These are phyloP conservation scores for Erysimum pusillum DNA, from an alignment of 441 rosid species.

Conservation along the genomic window DNA sequence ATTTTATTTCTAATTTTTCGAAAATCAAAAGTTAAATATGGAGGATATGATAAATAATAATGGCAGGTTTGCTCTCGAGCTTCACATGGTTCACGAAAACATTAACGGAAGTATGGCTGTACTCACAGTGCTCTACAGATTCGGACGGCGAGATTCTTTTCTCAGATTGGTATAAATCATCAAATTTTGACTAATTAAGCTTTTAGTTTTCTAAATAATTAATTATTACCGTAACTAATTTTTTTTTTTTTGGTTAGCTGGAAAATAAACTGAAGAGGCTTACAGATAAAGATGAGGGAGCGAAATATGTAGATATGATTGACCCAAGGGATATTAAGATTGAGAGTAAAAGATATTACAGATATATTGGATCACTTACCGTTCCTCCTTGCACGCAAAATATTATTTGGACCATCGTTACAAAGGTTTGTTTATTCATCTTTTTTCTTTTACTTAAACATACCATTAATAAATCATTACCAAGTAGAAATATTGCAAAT, in stretches of 20 bases:
- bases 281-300: slow-evolving; percentile 44
- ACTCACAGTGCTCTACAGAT: slow-evolving; percentile 65
- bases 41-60: neutral
- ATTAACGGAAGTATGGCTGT: slow-evolving; percentile 65
- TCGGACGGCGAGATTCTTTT: slow-evolving; percentile 76
- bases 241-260: slow-evolving; percentile 49
- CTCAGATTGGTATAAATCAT: slow-evolving; percentile 51
- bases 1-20: too few species aligned
- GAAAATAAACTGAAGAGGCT: slow-evolving; percentile 45
- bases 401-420: slow-evolving; percentile 76
- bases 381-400: slow-evolving; percentile 82
- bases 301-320: slow-evolving; percentile 52
- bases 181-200: slow-evolving; percentile 9
- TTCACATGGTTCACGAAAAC: slow-evolving; percentile 78
- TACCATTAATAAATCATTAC: neutral
- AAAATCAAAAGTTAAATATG: too few species aligned
- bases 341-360: slow-evolving; percentile 68
- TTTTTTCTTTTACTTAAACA: neutral
- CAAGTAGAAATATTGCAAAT: neutral
- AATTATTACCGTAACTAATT: neutral
- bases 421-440: slow-evolving; percentile 53
- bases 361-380: slow-evolving; percentile 87
- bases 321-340: slow-evolving; percentile 61
- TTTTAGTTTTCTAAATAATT: neutral
- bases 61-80: slow-evolving; percentile 67